phyloP scores from a whole-genome alignment of 2,329 filamentous ascomycete genomes.

The Pleoardoris graminearum region DNA sequence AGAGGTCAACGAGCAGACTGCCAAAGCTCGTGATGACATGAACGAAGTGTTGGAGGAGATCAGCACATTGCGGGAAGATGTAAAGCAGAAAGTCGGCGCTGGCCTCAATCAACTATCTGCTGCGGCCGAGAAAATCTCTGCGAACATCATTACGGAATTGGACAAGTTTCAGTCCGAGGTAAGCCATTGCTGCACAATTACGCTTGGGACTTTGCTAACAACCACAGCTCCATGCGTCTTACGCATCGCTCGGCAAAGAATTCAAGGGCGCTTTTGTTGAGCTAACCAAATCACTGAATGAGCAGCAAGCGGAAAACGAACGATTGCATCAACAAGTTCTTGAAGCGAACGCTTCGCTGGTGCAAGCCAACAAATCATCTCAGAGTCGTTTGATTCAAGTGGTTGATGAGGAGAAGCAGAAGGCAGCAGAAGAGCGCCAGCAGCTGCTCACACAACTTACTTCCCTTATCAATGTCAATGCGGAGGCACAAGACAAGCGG shows the following conservation, averaged over 20 bases:
- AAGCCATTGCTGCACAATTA: conserved; percentile 21
- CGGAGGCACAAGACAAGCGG: conserved; percentile 72
- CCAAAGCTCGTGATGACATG: conserved; percentile 78
- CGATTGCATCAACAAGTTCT: conserved; percentile 72
- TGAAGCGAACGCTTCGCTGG: conserved; percentile 67
- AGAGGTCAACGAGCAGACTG: conserved; percentile 69
- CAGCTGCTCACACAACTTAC: conserved; percentile 76
- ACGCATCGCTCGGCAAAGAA: conserved; percentile 79
- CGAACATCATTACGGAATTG: conserved; percentile 85
- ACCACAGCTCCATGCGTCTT: conserved; percentile 76
- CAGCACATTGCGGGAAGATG: conserved; percentile 81
- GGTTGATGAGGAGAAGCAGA: conserved; percentile 74
- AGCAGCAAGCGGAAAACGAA: conserved; percentile 77
- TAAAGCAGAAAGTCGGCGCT: conserved; percentile 83
- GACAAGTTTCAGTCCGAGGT: conserved; percentile 76
- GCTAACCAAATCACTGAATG: conserved; percentile 71
- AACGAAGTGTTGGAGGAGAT: conserved; percentile 91
- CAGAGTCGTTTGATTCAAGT: conserved; percentile 69
- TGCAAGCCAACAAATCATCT: conserved; percentile 69
- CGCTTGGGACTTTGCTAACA: conserved; percentile 20
- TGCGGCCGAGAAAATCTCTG: conserved; percentile 85
- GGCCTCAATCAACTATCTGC: conserved; percentile 80
- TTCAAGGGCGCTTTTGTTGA: conserved; percentile 86
- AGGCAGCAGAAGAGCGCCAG: conserved; percentile 73
- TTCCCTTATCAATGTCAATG: conserved; percentile 73